Evolutionary conservation across 305 asterid genomes (phyloP).

Genomic region (Fraxinus angustifolia): DNA sequence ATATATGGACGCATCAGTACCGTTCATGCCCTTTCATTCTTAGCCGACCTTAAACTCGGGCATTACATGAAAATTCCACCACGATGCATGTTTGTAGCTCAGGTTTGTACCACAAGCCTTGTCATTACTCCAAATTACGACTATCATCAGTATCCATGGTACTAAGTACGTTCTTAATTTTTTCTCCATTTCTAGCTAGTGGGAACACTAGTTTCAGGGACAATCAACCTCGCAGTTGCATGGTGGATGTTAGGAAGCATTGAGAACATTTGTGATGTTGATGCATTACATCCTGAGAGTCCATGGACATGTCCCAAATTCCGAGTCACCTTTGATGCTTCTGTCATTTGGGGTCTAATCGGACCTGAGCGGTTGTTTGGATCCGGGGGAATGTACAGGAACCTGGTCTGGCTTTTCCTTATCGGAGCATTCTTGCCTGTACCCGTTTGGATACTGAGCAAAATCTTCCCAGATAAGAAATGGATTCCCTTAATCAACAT

Average conservation of each 20-base stretch:
- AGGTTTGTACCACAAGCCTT: slow-evolving; percentile 40
- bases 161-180: not conserved
- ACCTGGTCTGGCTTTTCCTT: slow-evolving; percentile 87
- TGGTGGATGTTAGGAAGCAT: slow-evolving; percentile 96
- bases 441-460: slow-evolving; percentile 86
- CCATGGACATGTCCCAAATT: slow-evolving; percentile 98
- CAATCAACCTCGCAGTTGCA: slow-evolving; percentile 71
- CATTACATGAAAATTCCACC: slow-evolving; percentile 99
- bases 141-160: not conserved
- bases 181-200: slow-evolving; percentile 42
- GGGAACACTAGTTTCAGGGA: slow-evolving; percentile 76
- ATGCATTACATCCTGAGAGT: slow-evolving; percentile 76
- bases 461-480: slow-evolving; percentile 74
- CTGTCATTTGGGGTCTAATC: slow-evolving; percentile 90
- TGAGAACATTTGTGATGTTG: slow-evolving; percentile 79
- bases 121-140: not conserved
- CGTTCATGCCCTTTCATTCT: slow-evolving; percentile 83
- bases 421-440: slow-evolving; percentile 84
- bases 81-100: slow-evolving; percentile 84
- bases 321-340: slow-evolving; percentile 81
- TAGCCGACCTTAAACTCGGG: slow-evolving; percentile 92
- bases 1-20: slow-evolving; percentile 90
- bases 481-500: slow-evolving; percentile 91
- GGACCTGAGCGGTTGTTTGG: slow-evolving; percentile 84
- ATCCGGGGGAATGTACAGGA: slow-evolving; percentile 64